Conservation (phyloP, 179 eudicot species). For the Silene coronaria region DNA sequence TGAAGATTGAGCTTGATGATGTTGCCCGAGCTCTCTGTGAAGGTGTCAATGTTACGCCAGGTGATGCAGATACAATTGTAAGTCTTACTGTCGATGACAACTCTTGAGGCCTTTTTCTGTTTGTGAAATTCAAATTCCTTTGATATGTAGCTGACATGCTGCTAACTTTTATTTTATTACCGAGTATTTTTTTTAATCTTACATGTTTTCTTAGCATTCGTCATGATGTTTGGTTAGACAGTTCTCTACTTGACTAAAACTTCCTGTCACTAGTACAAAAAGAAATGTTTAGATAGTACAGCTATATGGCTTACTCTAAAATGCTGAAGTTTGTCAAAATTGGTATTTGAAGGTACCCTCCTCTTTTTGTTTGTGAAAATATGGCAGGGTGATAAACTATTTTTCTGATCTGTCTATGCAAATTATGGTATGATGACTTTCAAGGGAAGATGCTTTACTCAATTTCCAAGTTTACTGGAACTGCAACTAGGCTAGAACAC, state of each 20-base stretch:
- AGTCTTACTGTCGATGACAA: conserved; percentile 23
- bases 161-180: background rate
- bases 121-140: background rate
- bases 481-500: background rate
- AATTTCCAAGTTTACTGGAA: background rate
- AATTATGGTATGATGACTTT: background rate
- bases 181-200: too few species aligned
- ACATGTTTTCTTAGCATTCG: background rate
- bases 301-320: background rate
- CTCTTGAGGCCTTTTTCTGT: conserved; percentile 11
- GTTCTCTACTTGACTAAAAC: background rate
- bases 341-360: background rate
- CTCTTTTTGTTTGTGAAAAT: background rate
- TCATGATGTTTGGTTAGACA: background rate
- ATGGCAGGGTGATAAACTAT: background rate
- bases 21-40: conserved; percentile 46
- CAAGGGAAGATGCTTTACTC: background rate
- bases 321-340: background rate
- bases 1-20: conserved; percentile 49
- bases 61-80: conserved; percentile 28
- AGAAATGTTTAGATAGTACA: background rate
- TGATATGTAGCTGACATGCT: background rate
- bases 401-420: background rate
- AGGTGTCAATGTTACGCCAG: conserved; percentile 33
- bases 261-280: background rate